Evolutionary conservation across 202 grass and related monocot genomes (phyloP), one percentile per base, ranked within the genome.

Genomic region (Carex arenaria): DNA sequence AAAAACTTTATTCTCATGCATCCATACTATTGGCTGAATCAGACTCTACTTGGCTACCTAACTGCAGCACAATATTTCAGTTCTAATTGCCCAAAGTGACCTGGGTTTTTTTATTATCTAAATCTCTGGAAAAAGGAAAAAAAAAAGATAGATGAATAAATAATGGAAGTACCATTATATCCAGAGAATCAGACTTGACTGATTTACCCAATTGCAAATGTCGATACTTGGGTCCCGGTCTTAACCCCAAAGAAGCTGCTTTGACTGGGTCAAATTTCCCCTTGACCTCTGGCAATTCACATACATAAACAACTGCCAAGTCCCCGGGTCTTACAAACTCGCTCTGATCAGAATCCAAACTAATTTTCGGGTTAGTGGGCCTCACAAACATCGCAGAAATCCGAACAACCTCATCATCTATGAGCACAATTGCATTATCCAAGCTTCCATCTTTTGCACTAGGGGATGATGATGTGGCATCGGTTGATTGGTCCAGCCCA

Each of bases 191-290:
- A 84, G 95, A 92, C 85, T 80, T 81, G 36, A 98, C 92, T 66
- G 95, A 95, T 40, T 93, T 93, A 79, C 95, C 95, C 85, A 93
- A 87, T 91, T 98, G 95, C 72, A 98, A 78, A 79, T 98, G 86
- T 72, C 92, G 90, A 72, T 93, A 98, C 66, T 93, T 98, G 14
- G 95, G 92, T 51, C 95, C 92, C 59, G 86, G 92, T 78, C 68
- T 86, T 42, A 98, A 87, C 77, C 89, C 90, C 88, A 95, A 88
- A 20, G 89, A 67, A 51, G 80, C 85, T 42, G 95, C 95, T 89
- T 95, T 98, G 82, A 69, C 83, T 59, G 91, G 92, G 78, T 98
- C 92, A 86, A 98, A 95, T 79, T 98, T 98, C 76, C 95, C 95
- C 83, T 90, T 94, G 80, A 98, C 89, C 80, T 98, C 95, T 77